Base-by-base conservation (phyloP, 2,329 filamentous ascomycete genomes). In the Calonectria hongkongensis region DNA sequence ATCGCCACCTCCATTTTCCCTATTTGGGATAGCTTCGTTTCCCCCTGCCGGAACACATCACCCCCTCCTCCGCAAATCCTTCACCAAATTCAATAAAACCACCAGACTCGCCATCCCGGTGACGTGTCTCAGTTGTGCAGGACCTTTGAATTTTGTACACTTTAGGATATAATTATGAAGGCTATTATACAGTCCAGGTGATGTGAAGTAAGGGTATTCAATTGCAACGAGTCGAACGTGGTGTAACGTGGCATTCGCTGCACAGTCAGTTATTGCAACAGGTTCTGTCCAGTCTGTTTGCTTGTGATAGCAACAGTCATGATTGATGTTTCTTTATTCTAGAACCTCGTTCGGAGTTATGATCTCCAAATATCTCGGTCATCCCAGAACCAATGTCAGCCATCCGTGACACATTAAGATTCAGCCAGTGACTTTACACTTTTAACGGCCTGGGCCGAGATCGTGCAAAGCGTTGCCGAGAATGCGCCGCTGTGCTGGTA, bases 41-140 rank as follows among this genome's bases (percentile, higher is more conserved):
- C 36, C 30, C 54, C 54, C 54, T 25, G 30, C 51, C 13, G 30
- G 18, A 25, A 33, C 51, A 39, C 54, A 39, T 58, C 54, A 58
- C 54, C 54, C 48, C 54, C 33, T 58, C 54, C 33, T 58, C 54
- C 33, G 54, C 54, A 33, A 58, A 58, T 58, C 54, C 54, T 58
- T 36, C 54, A 12, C 54, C 33, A 39, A 58, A 58, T 41, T 36
- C 30, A 58, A 21, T 39, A 9, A 39, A 25, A n/a, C 51, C 54
- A 36, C 54, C 30, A 58, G 36, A 36, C 54, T 58, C 27, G 16
- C 30, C 18, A 13, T 2, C 21, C 21, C 33, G 54, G 54, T 39
- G 33, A 39, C 33, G 33, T 58, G 30, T 58, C 54, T 39, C 54
- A n/a, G 33, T 39, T 39, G 28, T 58, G 33, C 54, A 39, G n/a